Conservation (phyloP, 495 filamentous ascomycete genomes). For the Daldinia grandis region DNA sequence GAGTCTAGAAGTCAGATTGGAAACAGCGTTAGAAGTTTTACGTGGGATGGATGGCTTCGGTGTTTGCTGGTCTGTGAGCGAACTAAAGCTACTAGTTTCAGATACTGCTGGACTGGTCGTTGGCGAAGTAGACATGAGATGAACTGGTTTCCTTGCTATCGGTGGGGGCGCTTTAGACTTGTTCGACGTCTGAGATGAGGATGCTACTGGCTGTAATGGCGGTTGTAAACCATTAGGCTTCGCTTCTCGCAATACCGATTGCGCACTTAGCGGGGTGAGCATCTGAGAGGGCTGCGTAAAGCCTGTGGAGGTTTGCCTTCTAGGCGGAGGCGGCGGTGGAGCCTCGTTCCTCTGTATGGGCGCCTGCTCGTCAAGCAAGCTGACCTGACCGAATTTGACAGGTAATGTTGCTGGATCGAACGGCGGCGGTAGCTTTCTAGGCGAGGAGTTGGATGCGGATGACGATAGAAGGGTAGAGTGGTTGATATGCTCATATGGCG, state of each 20-base stretch:
- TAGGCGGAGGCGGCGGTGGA: slow-evolving; percentile 59
- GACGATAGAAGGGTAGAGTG: slow-evolving; percentile 55
- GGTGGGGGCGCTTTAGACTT: slow-evolving; percentile 60
- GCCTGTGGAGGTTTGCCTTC: slow-evolving; percentile 49
- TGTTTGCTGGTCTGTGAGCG: slow-evolving; percentile 24
- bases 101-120: slow-evolving; percentile 39
- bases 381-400: slow-evolving; percentile 50
- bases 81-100: slow-evolving; percentile 15
- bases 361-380: slow-evolving; percentile 47
- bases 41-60: slow-evolving; percentile 38
- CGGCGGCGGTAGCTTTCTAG: slow-evolving; percentile 62
- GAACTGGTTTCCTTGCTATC: slow-evolving; percentile 62
- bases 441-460: slow-evolving; percentile 48
- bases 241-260: slow-evolving; percentile 12
- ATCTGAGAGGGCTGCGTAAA: slow-evolving; percentile 33
- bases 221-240: slow-evolving; percentile 9
- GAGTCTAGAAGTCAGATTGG: slow-evolving; percentile 41
- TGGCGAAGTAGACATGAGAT: slow-evolving; percentile 55
- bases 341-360: slow-evolving; percentile 40
- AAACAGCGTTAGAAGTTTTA: slow-evolving; percentile 35
- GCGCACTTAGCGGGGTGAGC: slow-evolving; percentile 13
- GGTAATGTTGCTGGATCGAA: slow-evolving; percentile 59
- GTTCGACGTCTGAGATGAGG: slow-evolving; percentile 43
- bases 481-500: slow-evolving; percentile 58
- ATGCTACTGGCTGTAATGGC: slow-evolving; percentile 36